Conservation (phyloP, 495 filamentous ascomycete genomes). For the Aspergillus nanangensis region DNA sequence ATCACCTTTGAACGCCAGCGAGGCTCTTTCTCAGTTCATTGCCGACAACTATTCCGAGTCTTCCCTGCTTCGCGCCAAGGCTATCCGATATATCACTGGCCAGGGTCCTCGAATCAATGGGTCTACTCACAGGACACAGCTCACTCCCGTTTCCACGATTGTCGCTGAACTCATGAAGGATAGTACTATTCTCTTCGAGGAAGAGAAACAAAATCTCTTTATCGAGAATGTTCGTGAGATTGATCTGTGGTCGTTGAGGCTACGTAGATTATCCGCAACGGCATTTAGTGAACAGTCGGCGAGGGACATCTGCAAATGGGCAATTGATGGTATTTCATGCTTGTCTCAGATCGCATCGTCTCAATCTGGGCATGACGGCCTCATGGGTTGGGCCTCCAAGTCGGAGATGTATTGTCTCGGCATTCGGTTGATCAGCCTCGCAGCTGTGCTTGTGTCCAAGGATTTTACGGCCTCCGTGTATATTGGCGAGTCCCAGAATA, state of each 20-base stretch:
- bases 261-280: constrained; percentile 25
- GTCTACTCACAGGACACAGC: constrained; percentile 5
- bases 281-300: constrained; percentile 22
- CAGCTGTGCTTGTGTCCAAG: constrained; percentile 40
- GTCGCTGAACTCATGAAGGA: constrained; percentile 51
- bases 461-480: constrained; percentile 25
- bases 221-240: constrained; percentile 73
- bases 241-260: constrained; percentile 54
- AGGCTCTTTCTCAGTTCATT: constrained; percentile 43
- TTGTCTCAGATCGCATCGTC: constrained; percentile 32
- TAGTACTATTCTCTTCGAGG: constrained; percentile 71
- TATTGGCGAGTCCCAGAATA: constrained; percentile 16
- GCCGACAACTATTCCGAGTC: constrained; percentile 32
- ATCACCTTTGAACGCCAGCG: constrained; percentile 43
- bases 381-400: constrained; percentile 69
- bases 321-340: constrained; percentile 47
- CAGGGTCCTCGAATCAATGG: constrained; percentile 21
- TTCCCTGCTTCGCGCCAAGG: constrained; percentile 22
- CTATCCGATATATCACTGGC: constrained; percentile 26
- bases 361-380: constrained; percentile 47
- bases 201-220: constrained; percentile 90
- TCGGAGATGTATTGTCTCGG: constrained; percentile 67
- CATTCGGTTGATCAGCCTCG: constrained; percentile 46
- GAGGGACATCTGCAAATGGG: constrained; percentile 46
- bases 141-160: constrained; percentile 36